Evolutionary conservation across 2,329 filamentous ascomycete genomes (phyloP), one percentile per base, ranked within the genome.

Genomic region (Neocucurbitaria cava): DNA sequence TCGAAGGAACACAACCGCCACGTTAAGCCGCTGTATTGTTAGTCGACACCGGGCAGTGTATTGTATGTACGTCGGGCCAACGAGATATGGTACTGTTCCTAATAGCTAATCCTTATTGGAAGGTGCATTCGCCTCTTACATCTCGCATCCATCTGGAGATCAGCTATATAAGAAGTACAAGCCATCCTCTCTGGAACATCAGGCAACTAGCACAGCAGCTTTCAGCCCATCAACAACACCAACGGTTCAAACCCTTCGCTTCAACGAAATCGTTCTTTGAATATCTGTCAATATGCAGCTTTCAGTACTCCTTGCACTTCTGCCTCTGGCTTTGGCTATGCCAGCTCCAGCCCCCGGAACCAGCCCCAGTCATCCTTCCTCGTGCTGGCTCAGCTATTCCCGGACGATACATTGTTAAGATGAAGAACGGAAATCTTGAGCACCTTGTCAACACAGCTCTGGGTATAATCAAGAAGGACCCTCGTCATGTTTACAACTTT

Each of bases 401-500:
- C 5, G 74, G 73, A 61, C 76, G 77, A 61, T 81, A 78, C 69
- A 79, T 81, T 46, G 75, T 81, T 66, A 79, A 78, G 71, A 52
- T 81, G 55, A 78, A 78, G 71, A 69, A 75, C 40, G 67, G 71
- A 33, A 65, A 68, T 55, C 53, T 69, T 36, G 55, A 71, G 11
- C 39, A 26, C 3, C 46, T 67, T 45, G 54, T 78, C 10, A 63
- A 74, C n/a, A 46, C 28, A 17, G 69, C 68, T 15, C 36, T 74
- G 38, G 61, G 57, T 45, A 47, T 70, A 17, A 52, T 76, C 18
- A 55, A 53, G 21, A 66, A 69, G 40, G 60, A 62, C 24, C 68
- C 73, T 28, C 57, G 64, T 17, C 73, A 78, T 41, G 68, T 72
- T 21, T 79, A 76, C 61, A 59, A 62, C 35, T 72, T 78, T 47